Percentiles rank a stretch among this genome's conserved stretches.
These are phyloP conservation scores for Porcisia hertigi DNA, from an alignment of 208 protist species.

Conservation along the genomic window DNA sequence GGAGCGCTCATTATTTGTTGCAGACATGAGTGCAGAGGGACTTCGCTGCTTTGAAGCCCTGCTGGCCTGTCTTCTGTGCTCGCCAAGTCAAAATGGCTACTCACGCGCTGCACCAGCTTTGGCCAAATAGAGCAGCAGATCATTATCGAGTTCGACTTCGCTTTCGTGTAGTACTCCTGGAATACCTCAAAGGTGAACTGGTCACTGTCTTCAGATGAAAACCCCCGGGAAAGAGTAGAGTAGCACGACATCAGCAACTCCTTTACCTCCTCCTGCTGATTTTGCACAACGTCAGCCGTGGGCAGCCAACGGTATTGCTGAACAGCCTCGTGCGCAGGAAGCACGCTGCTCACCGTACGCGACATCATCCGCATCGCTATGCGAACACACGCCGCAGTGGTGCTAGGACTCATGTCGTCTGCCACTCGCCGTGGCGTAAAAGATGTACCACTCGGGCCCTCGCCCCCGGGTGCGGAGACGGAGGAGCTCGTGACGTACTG, in stretches of 20 bases:
- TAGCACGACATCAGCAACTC: conserved; percentile 41
- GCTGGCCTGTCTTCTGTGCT: conserved; percentile 30
- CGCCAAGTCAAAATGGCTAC: conserved; percentile 41
- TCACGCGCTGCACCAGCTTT: conserved; percentile 40
- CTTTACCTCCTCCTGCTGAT: conserved; percentile 19
- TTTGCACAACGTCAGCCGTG: conserved; percentile 23
- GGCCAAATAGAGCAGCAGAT: conserved; percentile 53
- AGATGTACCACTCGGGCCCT: background rate
- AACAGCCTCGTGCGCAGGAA: conserved; percentile 45
- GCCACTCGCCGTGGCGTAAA: conserved; percentile 17
- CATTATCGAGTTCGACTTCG: conserved; percentile 62
- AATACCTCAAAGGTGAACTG: conserved; percentile 60
- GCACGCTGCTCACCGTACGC: conserved; percentile 53
- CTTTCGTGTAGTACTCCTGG: conserved; percentile 66
- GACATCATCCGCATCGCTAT: conserved; percentile 78
- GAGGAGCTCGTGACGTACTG: conserved; percentile 20
- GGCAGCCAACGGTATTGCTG: conserved; percentile 68
- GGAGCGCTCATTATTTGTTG: conserved; percentile 36
- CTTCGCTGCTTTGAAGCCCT: conserved; percentile 8
- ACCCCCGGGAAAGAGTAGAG: conserved; percentile 33
- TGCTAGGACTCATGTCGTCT: conserved; percentile 26
- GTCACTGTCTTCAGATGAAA: conserved; percentile 48
- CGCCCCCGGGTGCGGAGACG: background rate
- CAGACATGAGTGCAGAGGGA: conserved; percentile 20
- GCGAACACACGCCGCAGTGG: conserved; percentile 46